phyloP scores from a whole-genome alignment of 768 basidiomycete species.

The Tulasnella sp. region DNA sequence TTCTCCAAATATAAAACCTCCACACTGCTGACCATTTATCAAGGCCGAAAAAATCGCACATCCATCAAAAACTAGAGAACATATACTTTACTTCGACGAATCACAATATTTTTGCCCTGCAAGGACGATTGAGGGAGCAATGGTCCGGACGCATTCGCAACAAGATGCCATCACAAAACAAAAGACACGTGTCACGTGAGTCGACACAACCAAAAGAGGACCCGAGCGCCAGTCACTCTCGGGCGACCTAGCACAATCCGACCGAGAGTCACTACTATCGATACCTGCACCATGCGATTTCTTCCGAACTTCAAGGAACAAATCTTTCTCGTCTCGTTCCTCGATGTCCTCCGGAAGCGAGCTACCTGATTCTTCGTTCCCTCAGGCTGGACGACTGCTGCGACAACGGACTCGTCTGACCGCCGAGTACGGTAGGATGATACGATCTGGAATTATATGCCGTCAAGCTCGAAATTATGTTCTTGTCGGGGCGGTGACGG shows the following conservation, averaged over 20 bases:
- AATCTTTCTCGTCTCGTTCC: constrained; percentile 17
- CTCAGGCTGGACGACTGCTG: constrained; percentile 3
- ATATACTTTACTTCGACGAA: too few relatives aligned
- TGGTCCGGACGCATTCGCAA: too few relatives aligned
- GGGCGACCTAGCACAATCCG: background rate
- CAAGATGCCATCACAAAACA: too few relatives aligned
- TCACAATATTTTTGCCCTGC: too few relatives aligned
- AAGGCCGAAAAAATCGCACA: too few relatives aligned
- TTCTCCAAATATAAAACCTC: too few relatives aligned
- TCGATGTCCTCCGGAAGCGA: constrained; percentile 7
- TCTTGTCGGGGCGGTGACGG: constrained; percentile 8
- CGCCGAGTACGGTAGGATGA: background rate
- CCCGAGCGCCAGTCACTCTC: constrained; percentile 2
- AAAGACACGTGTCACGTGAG: too few relatives aligned
- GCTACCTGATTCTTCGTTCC: background rate
- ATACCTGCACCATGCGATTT: background rate
- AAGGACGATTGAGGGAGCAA: too few relatives aligned
- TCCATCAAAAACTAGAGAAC: too few relatives aligned
- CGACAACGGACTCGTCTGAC: background rate
- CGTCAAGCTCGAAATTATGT: background rate
- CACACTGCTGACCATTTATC: too few relatives aligned
- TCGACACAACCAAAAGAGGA: background rate
- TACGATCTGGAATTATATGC: background rate
- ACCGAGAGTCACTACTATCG: background rate
- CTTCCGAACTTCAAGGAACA: constrained; percentile 15